Evolutionary conservation across 257 asterid species (phyloP), one percentile per base, ranked within the genome.

Genomic region (Solanum peruvianum): DNA sequence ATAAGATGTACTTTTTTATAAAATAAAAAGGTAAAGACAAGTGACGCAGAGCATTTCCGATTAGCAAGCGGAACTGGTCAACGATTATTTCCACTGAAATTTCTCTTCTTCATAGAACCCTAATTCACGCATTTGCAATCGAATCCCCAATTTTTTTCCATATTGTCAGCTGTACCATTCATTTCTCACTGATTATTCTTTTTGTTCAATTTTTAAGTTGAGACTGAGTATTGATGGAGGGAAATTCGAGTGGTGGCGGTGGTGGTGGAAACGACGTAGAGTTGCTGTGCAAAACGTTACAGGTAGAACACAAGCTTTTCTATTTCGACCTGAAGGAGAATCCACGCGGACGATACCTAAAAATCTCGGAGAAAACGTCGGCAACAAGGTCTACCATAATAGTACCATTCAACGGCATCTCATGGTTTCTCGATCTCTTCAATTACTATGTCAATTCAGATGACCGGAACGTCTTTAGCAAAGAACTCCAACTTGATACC

Each of bases 391-490:
- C 99, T 84, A 96, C 98, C 60, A 95, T 96, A 92, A 96, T 95
- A 80, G 97, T 96, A 8, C 99, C 99, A 71, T 94, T 93, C 76
- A 93, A 90, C 88, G 98, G 99, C 93, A 94, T 96, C 91, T 90
- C 98, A 75, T 96, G 99, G 98, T 96, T 96, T 93, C 98, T 96
- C 72, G 98, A 96, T 92, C 96, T 96, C 85, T 96, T 96, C 95
- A 96, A 96, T 92, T 94, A 95, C 94, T 96, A 95, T 87, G 98
- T 93, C 92, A 90, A 91, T 94, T 93, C 98, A 62, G 97, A 92
- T 78, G 96, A 94, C n/a, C 98, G 92, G 60, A 97, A 96, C 35
- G 92, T 90, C 56, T 93, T 91, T 87, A 96, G 98, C 95, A 95
- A 95, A 91, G 98, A 96, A 89, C 95, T 96, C 70, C 98, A 96